Evolutionary conservation across 176 grass and related monocot species (phyloP), one percentile per base, ranked within the genome.

Genomic region (Pontederia crassipes): DNA sequence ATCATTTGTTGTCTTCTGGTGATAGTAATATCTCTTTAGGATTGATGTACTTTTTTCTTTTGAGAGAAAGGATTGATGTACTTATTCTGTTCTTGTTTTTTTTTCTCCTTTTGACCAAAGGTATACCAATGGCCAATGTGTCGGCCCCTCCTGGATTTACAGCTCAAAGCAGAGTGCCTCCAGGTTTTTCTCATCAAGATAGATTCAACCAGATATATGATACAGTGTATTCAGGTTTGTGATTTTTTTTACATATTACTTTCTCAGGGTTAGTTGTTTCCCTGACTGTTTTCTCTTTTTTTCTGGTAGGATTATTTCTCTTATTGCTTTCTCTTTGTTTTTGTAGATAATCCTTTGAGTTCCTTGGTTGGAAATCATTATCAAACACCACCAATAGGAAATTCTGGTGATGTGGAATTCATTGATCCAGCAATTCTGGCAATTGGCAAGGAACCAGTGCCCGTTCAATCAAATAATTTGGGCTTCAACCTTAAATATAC

Each of bases 391-490:
- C 57, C 75, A 59, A 17, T 58, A 15, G 78, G 79, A 78, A 87
- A 83, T 71, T 45, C 79, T 32, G 71, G 54, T 78, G 89, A 95
- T 55, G 52, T 83, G 60, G 85, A 95, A 78, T 86, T 95, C 75
- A 78, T 86, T 48, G 89, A 95, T 82, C 89, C 89, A 71, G 89
- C 89, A 73, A 85, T 95, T 77, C 61, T 95, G 29, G 89, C 85
- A 51, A 85, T 95, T 49, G 89, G 82, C 82, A 95, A 95, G 76
- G 89, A 85, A 29, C 72, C 79, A 61, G 83, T 83, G 73, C 73
- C 89, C 8, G n/a, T 26, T 54, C 75, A 72, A 77, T 61, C 80
- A 59, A 73, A 72, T 17, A 77, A 89, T 76, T 78, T 76, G 18
- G 79, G 70, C 13, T 79, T 83, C 58, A 76, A 82, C 58, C 49